Percentiles rank a stretch among this genome's conserved stretches.
These are phyloP conservation scores for Chlorella sp. DNA, from an alignment of 139 green algal genomes.

Conservation along the genomic window DNA sequence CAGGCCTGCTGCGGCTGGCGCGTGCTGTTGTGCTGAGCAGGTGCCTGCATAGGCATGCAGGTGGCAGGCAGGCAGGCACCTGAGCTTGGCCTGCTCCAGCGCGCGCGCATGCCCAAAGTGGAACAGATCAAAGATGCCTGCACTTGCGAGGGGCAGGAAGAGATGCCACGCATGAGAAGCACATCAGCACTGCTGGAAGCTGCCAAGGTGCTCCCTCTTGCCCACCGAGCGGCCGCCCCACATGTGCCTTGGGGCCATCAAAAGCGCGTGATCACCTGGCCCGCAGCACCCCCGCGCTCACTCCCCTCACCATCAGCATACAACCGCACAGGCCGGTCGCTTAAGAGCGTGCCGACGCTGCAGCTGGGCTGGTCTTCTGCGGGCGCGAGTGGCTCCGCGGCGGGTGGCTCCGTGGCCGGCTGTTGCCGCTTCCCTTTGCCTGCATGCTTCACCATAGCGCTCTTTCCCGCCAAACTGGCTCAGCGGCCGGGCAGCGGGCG, in stretches of 20 bases:
- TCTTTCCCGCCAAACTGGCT: background rate
- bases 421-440: background rate
- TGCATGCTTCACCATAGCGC: background rate
- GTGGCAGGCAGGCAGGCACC: background rate
- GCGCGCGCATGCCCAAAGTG: conserved; percentile 91
- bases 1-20: background rate
- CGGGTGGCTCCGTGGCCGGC: background rate
- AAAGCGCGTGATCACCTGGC: background rate
- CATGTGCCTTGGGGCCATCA: background rate
- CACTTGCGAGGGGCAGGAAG: background rate
- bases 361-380: background rate
- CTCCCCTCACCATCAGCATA: conserved; percentile 80
- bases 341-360: background rate
- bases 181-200: background rate
- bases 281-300: background rate
- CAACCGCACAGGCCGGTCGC: conserved; percentile 71
- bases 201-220: background rate
- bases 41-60: background rate
- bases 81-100: conserved; percentile 92
- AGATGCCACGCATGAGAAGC: background rate
- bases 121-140: conserved; percentile 93
- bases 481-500: too few relatives aligned
- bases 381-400: background rate
- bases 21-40: background rate
- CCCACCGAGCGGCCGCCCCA: background rate